Percentiles rank a stretch among this genome's conserved stretches.
These are phyloP conservation scores for Acer campestre DNA, from an alignment of 345 rosid species.

Conservation along the genomic window DNA sequence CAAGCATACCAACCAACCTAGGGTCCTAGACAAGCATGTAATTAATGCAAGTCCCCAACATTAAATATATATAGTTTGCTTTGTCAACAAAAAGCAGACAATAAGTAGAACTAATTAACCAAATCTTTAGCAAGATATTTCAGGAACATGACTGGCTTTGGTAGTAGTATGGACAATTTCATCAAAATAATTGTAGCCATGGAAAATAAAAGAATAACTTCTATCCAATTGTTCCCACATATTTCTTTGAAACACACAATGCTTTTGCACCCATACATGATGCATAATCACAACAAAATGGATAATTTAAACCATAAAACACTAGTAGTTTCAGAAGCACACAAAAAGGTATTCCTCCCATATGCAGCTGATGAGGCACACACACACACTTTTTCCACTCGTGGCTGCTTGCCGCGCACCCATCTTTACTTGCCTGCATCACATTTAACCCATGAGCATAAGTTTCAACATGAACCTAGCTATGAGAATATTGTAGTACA, in stretches of 20 bases:
- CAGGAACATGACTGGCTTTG: neutral
- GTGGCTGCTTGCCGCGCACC: slow-evolving; percentile 15
- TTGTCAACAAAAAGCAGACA: neutral
- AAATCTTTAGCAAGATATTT: neutral
- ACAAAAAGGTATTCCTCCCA: slow-evolving; percentile 9
- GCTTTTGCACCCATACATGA: slow-evolving; percentile 32
- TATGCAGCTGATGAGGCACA: slow-evolving; percentile 18
- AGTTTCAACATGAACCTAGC: no score
- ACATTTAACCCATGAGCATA: neutral
- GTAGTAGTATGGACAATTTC: slow-evolving; percentile 22
- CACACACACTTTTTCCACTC: neutral
- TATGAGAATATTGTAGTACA: no score
- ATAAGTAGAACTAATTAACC: neutral
- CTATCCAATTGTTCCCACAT: slow-evolving; percentile 12
- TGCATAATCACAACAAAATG: slow-evolving; percentile 25
- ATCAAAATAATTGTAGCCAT: neutral
- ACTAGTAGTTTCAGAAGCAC: slow-evolving; percentile 27
- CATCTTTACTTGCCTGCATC: slow-evolving; percentile 35
- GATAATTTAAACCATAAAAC: slow-evolving; percentile 23
- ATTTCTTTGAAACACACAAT: slow-evolving; percentile 34
- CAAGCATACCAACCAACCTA: no score
- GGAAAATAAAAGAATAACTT: slow-evolving; percentile 20
- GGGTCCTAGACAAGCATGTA: no score
- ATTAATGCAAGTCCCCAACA: no score
- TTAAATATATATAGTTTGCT: neutral